A percentile compares a stretch with the other conserved stretches of the same genome.
Evolutionary conservation across 129 eudicot species (phyloP).

Genomic region (Centaurea solstitialis): DNA sequence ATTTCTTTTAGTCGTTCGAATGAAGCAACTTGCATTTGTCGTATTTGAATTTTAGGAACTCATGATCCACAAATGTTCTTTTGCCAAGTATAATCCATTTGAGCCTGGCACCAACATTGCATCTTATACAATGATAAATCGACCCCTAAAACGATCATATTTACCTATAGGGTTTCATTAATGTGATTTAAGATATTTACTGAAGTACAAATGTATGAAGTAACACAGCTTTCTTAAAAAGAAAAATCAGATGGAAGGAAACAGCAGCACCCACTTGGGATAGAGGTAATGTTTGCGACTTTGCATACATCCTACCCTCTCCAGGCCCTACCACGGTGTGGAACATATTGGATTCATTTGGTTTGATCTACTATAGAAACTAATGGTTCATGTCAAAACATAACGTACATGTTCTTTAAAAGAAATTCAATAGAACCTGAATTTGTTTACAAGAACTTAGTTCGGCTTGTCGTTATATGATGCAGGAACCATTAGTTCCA

Average conservation of each 20-base stretch:
- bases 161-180: background rate
- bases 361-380: background rate
- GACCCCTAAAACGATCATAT: background rate
- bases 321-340: background rate
- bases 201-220: background rate
- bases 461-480: background rate
- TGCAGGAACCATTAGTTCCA: background rate
- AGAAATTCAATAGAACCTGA: background rate
- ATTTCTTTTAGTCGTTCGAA: background rate
- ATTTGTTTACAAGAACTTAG: background rate
- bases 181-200: background rate
- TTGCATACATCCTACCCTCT: background rate
- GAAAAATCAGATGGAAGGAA: background rate
- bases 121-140: background rate
- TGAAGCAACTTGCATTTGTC: background rate
- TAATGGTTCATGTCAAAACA: background rate
- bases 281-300: background rate
- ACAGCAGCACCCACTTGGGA: background rate
- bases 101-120: background rate
- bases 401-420: background rate
- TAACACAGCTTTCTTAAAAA: background rate
- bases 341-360: background rate
- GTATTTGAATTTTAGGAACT: background rate
- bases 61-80: background rate
- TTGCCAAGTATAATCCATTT: background rate